Evolutionary conservation across 768 basidiomycete species (phyloP), one percentile per base, ranked within the genome.

Genomic region (Pisolithus sp.): DNA sequence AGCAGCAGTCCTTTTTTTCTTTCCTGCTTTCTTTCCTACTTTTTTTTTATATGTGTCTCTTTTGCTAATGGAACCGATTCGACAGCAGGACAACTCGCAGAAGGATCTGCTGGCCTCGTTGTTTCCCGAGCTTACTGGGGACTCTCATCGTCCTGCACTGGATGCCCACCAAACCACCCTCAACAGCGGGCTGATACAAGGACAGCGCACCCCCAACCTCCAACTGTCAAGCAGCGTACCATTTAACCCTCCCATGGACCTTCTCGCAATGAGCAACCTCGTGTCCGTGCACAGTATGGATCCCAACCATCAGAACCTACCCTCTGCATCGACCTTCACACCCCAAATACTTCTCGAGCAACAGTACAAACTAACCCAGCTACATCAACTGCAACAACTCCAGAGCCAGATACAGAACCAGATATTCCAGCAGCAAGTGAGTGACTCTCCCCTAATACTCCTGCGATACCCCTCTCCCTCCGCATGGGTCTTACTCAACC

Each of bases 341-440:
- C 73, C 79, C 6, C 78, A 83, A 43, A 63, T 80, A 54, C 67
- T 86, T 36, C 67, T 85, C 39, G 85, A 88, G 61, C 86, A 89
- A 59, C 87, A 90, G 65, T 79, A 88, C 71, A 86, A 85, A 64
- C 74, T 91, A 42, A 78, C 79, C 2, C 86, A 88, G 64, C 72
- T 92, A 3, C 89, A 86, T 55, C 83, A 86, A 64, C 72, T 87
- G 8, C 86, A 86, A 62, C 82, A 87, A 64, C 72, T 85, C 12
- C 88, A 93, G 62, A 83, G 85, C 53, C 86, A 90, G 70, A 87
- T 91, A 52, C 88, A 93, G 64, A 83, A 83, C 52, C 86, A 90
- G 73, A 87, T 91, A 53, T 88, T 92, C 53, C 90, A 93, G 61
- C 90, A 93, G 63, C 91, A 93, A 83, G 91, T 86, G 51, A 55